Evolutionary conservation across 2,329 filamentous ascomycete genomes (phyloP).

Genomic region (Hypoxylon sp.): DNA sequence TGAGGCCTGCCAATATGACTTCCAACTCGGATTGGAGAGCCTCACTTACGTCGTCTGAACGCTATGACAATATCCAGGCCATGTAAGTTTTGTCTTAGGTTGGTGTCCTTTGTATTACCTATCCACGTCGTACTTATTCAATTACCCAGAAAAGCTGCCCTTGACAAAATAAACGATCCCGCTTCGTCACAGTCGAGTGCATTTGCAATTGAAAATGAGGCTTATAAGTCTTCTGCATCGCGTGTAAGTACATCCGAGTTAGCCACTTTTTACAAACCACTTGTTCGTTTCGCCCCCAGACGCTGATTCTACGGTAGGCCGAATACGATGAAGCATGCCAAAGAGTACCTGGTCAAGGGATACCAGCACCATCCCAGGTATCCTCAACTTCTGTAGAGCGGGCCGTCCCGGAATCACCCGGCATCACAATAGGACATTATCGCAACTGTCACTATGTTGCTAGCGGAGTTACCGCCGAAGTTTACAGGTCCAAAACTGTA

Average conservation of each 20-base stretch:
- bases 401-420: slow-evolving; percentile 48
- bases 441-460: slow-evolving; percentile 68
- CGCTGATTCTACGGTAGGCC: slow-evolving; percentile 61
- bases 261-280: neutral
- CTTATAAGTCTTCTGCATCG: slow-evolving; percentile 71
- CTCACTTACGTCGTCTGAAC: slow-evolving; percentile 69
- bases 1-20: slow-evolving; percentile 49
- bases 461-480: slow-evolving; percentile 82
- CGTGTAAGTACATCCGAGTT: slow-evolving; percentile 62
- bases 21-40: slow-evolving; percentile 63
- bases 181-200: slow-evolving; percentile 62
- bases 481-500: slow-evolving; percentile 77
- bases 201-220: slow-evolving; percentile 75
- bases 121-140: slow-evolving; percentile 25
- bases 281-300: neutral
- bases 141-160: slow-evolving; percentile 49
- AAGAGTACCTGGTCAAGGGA: slow-evolving; percentile 46
- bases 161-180: slow-evolving; percentile 42
- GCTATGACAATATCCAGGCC: slow-evolving; percentile 74
- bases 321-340: slow-evolving; percentile 68
- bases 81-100: slow-evolving; percentile 64
- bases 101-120: neutral
- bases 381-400: slow-evolving; percentile 12
- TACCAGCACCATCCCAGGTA: neutral
- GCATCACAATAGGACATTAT: slow-evolving; percentile 68